Evolutionary conservation across 2,329 filamentous ascomycete genomes (phyloP).

Genomic region (Stemphylium vesicarium): DNA sequence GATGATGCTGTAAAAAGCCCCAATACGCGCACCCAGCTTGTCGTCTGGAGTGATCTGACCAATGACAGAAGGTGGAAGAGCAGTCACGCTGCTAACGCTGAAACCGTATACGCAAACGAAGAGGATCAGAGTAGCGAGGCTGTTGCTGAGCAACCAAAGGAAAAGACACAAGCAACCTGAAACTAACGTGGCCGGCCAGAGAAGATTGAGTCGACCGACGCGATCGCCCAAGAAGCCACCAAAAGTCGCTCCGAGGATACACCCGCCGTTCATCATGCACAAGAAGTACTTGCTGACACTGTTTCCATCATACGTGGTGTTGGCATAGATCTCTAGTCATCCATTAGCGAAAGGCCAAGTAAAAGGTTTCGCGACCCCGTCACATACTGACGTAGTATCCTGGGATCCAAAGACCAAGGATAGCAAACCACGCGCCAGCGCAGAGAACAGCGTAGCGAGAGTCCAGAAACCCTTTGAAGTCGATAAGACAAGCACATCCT

Average conservation of each 20-base stretch:
- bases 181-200: constrained; percentile 56
- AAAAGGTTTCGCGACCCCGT: too few relatives aligned
- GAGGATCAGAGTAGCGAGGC: constrained; percentile 65
- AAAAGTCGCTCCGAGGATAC: constrained; percentile 60
- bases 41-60: constrained; percentile 74
- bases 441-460: constrained; percentile 40
- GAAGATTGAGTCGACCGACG: constrained; percentile 61
- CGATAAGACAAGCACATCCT: constrained; percentile 37
- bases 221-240: constrained; percentile 61
- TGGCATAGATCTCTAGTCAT: constrained; percentile 64
- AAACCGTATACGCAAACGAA: constrained; percentile 75
- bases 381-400: constrained; percentile 48
- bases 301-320: constrained; percentile 57
- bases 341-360: constrained; percentile 48
- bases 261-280: constrained; percentile 55
- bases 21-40: constrained; percentile 72
- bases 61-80: constrained; percentile 67
- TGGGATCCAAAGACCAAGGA: constrained; percentile 41
- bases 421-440: constrained; percentile 34
- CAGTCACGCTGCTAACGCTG: constrained; percentile 69
- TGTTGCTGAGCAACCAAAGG: constrained; percentile 59
- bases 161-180: constrained; percentile 57
- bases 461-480: constrained; percentile 45
- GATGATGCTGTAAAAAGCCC: constrained; percentile 67
- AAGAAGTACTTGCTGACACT: constrained; percentile 57